These are phyloP conservation scores for Teunomyces lycoperdinae DNA, from an alignment of 805 yeast species.

Conservation along the genomic window DNA sequence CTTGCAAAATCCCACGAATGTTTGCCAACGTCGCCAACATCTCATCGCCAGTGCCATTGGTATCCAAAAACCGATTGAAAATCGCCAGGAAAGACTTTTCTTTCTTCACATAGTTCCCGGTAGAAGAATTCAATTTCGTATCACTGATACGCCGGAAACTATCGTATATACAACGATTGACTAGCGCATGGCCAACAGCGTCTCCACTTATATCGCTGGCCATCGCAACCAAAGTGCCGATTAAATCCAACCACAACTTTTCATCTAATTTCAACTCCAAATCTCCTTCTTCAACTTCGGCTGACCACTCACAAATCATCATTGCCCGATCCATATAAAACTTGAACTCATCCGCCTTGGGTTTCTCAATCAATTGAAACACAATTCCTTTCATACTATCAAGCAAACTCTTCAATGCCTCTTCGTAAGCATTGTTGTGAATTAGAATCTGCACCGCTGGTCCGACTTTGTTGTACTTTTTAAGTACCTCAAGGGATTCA, in stretches of 20 bases:
- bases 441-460: constrained; percentile 30
- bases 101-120: constrained; percentile 6
- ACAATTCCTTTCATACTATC: constrained; percentile 18
- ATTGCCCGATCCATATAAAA: constrained; percentile 31
- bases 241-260: constrained; percentile 27
- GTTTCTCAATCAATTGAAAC: constrained; percentile 12
- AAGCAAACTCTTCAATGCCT: constrained; percentile 29
- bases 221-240: constrained; percentile 21
- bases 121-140: constrained; percentile 16
- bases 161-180: constrained; percentile 29
- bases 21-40: constrained; percentile 54
- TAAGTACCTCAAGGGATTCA: constrained; percentile 13
- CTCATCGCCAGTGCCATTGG: constrained; percentile 30
- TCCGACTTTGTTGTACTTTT: constrained; percentile 22
- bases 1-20: constrained; percentile 56
- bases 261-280: constrained; percentile 18
- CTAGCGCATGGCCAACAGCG: constrained; percentile 4
- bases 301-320: constrained; percentile 23
- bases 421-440: constrained; percentile 16
- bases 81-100: constrained; percentile 50
- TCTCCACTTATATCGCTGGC: constrained; percentile 9
- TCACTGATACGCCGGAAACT: constrained; percentile 34
- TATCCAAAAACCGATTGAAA: constrained; percentile 52
- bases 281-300: constrained; percentile 5
- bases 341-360: constrained; percentile 25